Evolutionary conservation across 1,284 basidiomycete species (phyloP).

Genomic region (Schizopora paradoxa): DNA sequence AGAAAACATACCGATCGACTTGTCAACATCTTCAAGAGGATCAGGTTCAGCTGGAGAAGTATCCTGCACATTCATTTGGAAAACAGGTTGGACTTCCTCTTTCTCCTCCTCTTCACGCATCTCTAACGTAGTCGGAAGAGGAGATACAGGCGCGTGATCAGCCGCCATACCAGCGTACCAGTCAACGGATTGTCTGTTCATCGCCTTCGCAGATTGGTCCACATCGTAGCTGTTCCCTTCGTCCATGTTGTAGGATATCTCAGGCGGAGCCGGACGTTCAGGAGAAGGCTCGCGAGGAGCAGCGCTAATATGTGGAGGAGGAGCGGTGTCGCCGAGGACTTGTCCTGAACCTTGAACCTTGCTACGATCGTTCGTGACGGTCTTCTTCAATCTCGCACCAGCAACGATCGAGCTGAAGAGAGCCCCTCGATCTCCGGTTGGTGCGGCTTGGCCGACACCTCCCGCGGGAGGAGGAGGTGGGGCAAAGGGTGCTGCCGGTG

Average conservation of each 20-base stretch:
- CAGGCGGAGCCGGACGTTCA: slow-evolving; percentile 18
- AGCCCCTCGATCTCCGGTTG: slow-evolving; percentile 55
- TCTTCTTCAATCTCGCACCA: slow-evolving; percentile 71
- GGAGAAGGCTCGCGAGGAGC: slow-evolving; percentile 42
- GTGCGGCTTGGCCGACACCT: slow-evolving; percentile 35
- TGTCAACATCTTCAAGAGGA: slow-evolving; percentile 76
- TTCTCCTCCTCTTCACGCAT: slow-evolving; percentile 52
- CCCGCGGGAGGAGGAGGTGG: slow-evolving; percentile 31
- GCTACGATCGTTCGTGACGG: slow-evolving; percentile 83
- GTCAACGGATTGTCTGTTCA: slow-evolving; percentile 80
- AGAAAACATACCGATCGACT: slow-evolving; percentile 46
- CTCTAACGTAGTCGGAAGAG: slow-evolving; percentile 48
- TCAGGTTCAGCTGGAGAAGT: slow-evolving; percentile 41
- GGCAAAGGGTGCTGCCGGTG: slow-evolving; percentile 33
- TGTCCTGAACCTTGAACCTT: slow-evolving; percentile 63
- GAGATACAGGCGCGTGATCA: slow-evolving; percentile 41
- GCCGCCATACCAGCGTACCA: slow-evolving; percentile 90
- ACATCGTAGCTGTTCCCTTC: slow-evolving; percentile 25
- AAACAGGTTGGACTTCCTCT: slow-evolving; percentile 31
- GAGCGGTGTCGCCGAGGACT: slow-evolving; percentile 72
- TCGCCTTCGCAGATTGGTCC: slow-evolving; percentile 26
- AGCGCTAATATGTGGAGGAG: slow-evolving; percentile 66
- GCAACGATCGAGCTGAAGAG: slow-evolving; percentile 81
- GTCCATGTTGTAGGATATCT: slow-evolving; percentile 23
- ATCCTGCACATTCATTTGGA: slow-evolving; percentile 50